A percentile compares a stretch with the other conserved stretches of the same genome.
Evolutionary conservation across 192 early-diverging fungal species (phyloP).

Genomic region (Rhizophlyctis rosea): DNA sequence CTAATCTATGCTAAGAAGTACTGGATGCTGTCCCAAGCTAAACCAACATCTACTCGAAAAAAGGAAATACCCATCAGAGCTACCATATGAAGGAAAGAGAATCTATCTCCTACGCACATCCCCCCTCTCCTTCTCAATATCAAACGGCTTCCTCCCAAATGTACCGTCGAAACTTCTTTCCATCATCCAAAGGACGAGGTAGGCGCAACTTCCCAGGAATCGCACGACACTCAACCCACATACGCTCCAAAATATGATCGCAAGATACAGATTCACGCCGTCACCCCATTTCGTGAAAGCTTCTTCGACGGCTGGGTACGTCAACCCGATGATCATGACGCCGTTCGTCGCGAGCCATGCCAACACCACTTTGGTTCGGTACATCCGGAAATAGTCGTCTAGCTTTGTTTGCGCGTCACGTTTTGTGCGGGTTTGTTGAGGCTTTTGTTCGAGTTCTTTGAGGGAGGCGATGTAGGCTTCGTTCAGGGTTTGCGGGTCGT

Average conservation of each 20-base stretch:
- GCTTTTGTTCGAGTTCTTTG: conserved; percentile 5
- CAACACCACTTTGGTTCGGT: conserved; percentile 42
- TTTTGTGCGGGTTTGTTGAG: conserved; percentile 8
- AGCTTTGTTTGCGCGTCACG: conserved; percentile 66
- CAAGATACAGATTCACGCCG: not conserved
- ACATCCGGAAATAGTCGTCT: conserved; percentile 75
- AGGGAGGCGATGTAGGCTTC: conserved; percentile 11
- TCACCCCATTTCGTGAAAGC: conserved; percentile 22
- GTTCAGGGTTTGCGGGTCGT: conserved; percentile 17
- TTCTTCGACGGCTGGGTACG: conserved; percentile 34
- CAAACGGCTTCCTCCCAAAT: too few species aligned
- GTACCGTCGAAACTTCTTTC: too few species aligned
- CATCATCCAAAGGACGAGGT: conserved; percentile 27
- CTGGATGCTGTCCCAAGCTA: too few species aligned
- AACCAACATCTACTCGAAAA: too few species aligned
- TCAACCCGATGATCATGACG: conserved; percentile 65
- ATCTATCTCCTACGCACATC: too few species aligned
- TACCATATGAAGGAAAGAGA: too few species aligned
- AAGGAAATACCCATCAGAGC: too few species aligned
- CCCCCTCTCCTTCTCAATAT: too few species aligned
- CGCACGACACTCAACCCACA: conserved; percentile 51
- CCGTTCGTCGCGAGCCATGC: conserved; percentile 77
- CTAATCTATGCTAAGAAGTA: too few species aligned
- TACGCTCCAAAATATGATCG: conserved; percentile 35
- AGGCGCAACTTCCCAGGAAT: conserved; percentile 65